These are phyloP conservation scores for Talaromyces trachyspermus DNA, from an alignment of 495 filamentous ascomycete species.

Conservation along the genomic window DNA sequence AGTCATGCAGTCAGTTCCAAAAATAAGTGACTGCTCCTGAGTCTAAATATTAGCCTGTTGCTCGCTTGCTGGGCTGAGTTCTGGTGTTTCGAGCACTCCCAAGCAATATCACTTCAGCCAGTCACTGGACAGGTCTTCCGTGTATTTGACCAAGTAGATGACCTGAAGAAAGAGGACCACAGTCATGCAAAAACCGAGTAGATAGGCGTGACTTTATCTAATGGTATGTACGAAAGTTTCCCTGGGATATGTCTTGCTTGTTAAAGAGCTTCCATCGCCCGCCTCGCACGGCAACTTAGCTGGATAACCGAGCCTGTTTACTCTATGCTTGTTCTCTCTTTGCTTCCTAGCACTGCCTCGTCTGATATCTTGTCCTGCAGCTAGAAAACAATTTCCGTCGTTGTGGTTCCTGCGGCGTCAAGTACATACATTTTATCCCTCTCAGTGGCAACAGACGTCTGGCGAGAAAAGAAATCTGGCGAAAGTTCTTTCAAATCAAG, in stretches of 20 bases:
- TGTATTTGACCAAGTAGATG: neutral
- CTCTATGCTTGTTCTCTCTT: too few relatives aligned
- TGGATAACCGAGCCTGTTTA: too few relatives aligned
- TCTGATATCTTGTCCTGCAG: too few relatives aligned
- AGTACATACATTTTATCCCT: too few relatives aligned
- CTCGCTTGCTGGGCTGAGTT: neutral
- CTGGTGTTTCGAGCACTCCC: neutral
- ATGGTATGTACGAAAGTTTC: neutral
- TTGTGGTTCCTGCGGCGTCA: too few relatives aligned
- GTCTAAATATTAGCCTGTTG: neutral
- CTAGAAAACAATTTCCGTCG: too few relatives aligned
- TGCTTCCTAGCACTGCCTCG: too few relatives aligned
- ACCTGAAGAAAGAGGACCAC: neutral
- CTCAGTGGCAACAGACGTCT: too few relatives aligned
- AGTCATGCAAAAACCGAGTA: slow-evolving; percentile 2
- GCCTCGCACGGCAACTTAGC: too few relatives aligned
- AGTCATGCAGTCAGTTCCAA: too few relatives aligned
- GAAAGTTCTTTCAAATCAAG: neutral
- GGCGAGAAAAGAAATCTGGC: too few relatives aligned
- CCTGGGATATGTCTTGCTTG: neutral
- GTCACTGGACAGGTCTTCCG: neutral
- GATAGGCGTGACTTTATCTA: neutral
- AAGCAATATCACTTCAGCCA: slow-evolving; percentile 1
- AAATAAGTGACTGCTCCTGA: too few relatives aligned
- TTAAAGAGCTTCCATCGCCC: neutral